phyloP scores from a whole-genome alignment of 805 yeast species.

The Hanseniaspora taiwanica region DNA sequence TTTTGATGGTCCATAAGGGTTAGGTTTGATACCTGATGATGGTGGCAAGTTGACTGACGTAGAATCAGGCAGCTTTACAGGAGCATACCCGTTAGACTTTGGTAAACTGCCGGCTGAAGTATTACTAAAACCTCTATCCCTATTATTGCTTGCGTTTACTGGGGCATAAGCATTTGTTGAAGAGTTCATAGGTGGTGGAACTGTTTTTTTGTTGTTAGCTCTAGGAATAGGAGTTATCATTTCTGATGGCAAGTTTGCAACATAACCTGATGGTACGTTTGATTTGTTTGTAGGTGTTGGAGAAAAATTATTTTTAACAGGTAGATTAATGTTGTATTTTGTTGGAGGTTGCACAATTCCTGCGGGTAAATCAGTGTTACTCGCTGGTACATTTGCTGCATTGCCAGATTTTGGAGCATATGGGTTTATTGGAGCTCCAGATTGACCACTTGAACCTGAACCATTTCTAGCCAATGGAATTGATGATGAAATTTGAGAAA shows the following conservation, averaged over 20 bases:
- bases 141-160: slow-evolving; percentile 3
- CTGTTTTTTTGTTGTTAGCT: no score
- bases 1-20: background rate
- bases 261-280: no score
- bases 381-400: slow-evolving; percentile 1
- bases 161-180: slow-evolving; percentile 2
- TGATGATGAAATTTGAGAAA: slow-evolving; percentile 9
- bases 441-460: background rate
- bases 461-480: background rate
- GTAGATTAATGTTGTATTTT: background rate
- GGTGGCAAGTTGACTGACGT: background rate
- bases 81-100: slow-evolving; percentile 3
- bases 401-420: slow-evolving; percentile 3
- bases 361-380: slow-evolving; percentile 5
- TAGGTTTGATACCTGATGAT: background rate
- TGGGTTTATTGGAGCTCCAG: background rate
- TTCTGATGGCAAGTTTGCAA: no score
- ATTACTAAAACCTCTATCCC: slow-evolving; percentile 16
- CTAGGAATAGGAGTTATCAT: no score
- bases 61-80: background rate
- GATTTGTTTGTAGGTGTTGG: no score
- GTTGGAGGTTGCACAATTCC: slow-evolving; percentile 3
- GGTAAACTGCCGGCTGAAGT: slow-evolving; percentile 11
- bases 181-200: background rate
- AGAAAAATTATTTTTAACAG: no score